phyloP scores from a whole-genome alignment of 441 rosid species.

The Syzygium malaccense region DNA sequence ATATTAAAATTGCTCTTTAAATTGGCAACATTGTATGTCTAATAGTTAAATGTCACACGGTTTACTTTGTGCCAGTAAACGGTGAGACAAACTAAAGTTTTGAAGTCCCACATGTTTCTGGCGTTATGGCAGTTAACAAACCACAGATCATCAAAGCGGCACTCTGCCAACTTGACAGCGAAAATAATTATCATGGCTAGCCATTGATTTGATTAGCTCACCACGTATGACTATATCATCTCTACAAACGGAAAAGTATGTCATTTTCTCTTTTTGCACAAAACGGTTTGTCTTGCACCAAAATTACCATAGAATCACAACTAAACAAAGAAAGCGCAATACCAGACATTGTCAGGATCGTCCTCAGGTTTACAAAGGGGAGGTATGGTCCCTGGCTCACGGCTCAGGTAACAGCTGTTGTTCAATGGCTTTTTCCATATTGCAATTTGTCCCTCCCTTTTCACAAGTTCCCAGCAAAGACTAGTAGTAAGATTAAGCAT shows the following conservation, averaged over 20 bases:
- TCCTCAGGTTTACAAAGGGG: slow-evolving; percentile 77
- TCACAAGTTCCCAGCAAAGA: slow-evolving; percentile 93
- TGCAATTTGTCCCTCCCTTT: slow-evolving; percentile 96
- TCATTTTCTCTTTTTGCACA: neutral
- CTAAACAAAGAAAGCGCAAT: slow-evolving; percentile 2
- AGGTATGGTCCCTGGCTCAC: slow-evolving; percentile 57
- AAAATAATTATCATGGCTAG: neutral
- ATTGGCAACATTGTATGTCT: neutral
- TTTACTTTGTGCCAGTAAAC: neutral
- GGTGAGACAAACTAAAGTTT: neutral
- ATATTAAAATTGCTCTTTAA: neutral
- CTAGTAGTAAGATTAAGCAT: slow-evolving; percentile 85
- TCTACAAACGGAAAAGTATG: neutral
- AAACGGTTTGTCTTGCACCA: neutral
- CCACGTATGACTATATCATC: neutral
- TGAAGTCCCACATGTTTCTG: neutral
- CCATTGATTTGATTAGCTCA: neutral
- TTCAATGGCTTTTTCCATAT: slow-evolving; percentile 85
- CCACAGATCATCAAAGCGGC: neutral
- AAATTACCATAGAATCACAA: neutral
- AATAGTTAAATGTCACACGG: neutral
- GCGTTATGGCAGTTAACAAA: neutral
- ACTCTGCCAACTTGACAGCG: neutral
- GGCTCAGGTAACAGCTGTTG: slow-evolving; percentile 80
- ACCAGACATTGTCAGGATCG: slow-evolving; percentile 93